These are phyloP conservation scores for Wickerhamomyces alni DNA, from an alignment of 805 yeast species.

Conservation along the genomic window DNA sequence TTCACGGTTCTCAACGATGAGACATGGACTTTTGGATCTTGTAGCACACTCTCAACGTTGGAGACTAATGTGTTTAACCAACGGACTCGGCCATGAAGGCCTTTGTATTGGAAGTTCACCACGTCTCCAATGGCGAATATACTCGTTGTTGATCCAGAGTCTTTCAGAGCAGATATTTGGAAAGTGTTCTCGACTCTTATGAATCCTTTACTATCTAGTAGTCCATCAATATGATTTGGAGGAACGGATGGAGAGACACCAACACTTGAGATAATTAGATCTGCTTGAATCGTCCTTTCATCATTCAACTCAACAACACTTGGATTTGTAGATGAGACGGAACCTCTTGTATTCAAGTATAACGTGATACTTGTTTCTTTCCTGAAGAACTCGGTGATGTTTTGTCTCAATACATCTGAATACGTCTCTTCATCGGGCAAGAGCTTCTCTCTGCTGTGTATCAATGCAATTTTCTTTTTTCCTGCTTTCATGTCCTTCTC, in stretches of 20 bases:
- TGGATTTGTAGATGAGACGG: neutral
- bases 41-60: conserved; percentile 11
- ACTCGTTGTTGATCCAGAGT: conserved; percentile 4
- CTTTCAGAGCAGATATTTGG: conserved; percentile 1
- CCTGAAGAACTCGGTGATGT: conserved; percentile 7
- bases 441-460: conserved; percentile 17
- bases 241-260: conserved; percentile 13
- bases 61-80: conserved; percentile 10
- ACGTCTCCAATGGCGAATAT: conserved; percentile 31
- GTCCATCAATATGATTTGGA: neutral
- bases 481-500: conserved; percentile 9
- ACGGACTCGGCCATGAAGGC: conserved; percentile 7
- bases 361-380: conserved; percentile 6
- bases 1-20: neutral
- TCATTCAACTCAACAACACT: neutral
- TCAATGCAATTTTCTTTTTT: conserved; percentile 18
- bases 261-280: conserved; percentile 1
- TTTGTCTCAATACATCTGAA: conserved; percentile 5
- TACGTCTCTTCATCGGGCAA: conserved; percentile 10
- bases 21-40: neutral
- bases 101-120: conserved; percentile 15
- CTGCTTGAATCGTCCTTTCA: conserved; percentile 4
- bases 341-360: conserved; percentile 5
- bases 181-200: conserved; percentile 7
- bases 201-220: conserved; percentile 4